Evolutionary conservation across 768 basidiomycete species (phyloP).

Genomic region (Serendipita sp.): DNA sequence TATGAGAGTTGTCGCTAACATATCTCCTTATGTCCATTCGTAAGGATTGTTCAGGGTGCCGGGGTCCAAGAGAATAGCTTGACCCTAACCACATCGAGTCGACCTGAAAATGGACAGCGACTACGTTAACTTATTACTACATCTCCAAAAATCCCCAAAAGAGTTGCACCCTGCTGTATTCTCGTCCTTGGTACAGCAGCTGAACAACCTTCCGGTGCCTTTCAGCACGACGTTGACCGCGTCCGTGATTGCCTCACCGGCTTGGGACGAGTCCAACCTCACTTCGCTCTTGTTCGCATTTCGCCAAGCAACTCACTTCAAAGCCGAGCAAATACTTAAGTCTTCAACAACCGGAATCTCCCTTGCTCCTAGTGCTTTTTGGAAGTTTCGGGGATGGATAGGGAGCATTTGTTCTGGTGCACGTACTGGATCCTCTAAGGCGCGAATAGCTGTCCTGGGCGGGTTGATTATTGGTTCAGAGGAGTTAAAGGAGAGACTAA

Average conservation of each 20-base stretch:
- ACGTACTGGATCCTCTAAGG: conserved; percentile 47
- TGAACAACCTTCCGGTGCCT: background rate
- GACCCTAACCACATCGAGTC: background rate
- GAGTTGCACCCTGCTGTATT: background rate
- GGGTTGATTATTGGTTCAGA: conserved; percentile 51
- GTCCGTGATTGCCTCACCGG: background rate
- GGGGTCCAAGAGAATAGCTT: background rate
- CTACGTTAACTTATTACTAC: background rate
- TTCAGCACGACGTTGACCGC: background rate
- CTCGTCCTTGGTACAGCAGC: background rate
- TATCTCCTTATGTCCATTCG: conserved; percentile 8
- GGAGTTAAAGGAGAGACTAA: conserved; percentile 28
- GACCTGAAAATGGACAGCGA: background rate
- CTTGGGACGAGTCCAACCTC: conserved; percentile 21
- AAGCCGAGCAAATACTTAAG: conserved; percentile 27
- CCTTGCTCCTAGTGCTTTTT: conserved; percentile 15
- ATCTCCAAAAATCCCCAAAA: background rate
- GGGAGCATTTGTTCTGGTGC: conserved; percentile 37
- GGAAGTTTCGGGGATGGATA: conserved; percentile 35
- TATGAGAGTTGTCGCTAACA: conserved; percentile 9
- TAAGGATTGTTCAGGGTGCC: background rate
- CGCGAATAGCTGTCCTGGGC: conserved; percentile 43
- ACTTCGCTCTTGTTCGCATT: conserved; percentile 38
- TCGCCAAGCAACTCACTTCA: conserved; percentile 42
- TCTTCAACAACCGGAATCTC: conserved; percentile 17